Percentiles rank a stretch among this genome's conserved stretches.
phyloP scores from a whole-genome alignment of 1,284 basidiomycete genomes.

The Leccinum cinnamomeum region DNA sequence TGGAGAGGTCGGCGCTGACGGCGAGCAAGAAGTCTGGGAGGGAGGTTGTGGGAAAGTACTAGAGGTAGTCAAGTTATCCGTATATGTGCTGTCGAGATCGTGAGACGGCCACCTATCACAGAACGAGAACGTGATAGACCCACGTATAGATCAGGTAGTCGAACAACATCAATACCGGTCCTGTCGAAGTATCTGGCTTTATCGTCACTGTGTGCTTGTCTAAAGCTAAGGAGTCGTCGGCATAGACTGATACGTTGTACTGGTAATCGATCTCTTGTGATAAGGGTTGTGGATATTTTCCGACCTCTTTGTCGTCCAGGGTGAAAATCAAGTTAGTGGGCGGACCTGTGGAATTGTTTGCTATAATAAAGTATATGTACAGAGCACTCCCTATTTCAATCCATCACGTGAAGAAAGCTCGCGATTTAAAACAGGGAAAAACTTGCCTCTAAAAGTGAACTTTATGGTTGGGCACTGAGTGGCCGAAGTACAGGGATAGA shows the following conservation, averaged over 20 bases:
- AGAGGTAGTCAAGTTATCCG: neutral
- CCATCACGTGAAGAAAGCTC: neutral
- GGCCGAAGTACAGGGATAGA: neutral
- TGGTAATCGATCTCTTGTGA: neutral
- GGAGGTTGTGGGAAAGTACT: neutral
- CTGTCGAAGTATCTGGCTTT: neutral
- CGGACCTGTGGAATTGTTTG: too few species aligned
- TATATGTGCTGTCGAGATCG: rapidly evolving
- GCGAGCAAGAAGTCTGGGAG: neutral
- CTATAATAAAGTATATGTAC: slow-evolving; percentile 24
- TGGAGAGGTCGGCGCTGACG: neutral
- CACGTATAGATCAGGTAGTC: slow-evolving; percentile 20
- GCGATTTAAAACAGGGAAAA: neutral
- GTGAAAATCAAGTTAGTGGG: slow-evolving; percentile 13
- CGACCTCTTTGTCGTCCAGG: slow-evolving; percentile 1
- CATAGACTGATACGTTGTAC: slow-evolving; percentile 16
- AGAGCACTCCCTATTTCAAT: slow-evolving; percentile 12
- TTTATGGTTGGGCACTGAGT: slow-evolving; percentile 1
- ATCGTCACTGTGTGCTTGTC: slow-evolving; percentile 15
- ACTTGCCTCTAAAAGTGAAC: slow-evolving; percentile 17
- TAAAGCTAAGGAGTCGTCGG: slow-evolving; percentile 4
- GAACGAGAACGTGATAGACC: neutral
- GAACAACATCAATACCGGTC: slow-evolving; percentile 11
- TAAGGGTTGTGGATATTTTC: slow-evolving; percentile 3
- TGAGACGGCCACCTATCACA: neutral